These are phyloP conservation scores for Suillus plorans DNA, from an alignment of 768 basidiomycete species.

Conservation along the genomic window DNA sequence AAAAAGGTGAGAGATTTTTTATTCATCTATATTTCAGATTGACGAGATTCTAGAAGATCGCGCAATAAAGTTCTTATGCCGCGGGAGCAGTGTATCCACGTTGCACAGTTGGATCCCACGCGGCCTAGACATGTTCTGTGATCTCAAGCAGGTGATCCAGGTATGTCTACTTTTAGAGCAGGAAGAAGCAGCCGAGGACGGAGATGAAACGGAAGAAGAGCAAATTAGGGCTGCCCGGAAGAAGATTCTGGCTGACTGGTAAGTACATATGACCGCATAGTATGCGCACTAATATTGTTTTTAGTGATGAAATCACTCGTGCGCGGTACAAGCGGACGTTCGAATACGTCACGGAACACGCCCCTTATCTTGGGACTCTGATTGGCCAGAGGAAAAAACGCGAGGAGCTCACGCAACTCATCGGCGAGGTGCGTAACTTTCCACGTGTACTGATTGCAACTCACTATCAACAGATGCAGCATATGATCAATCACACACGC, in stretches of 20 bases:
- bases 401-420: not conserved
- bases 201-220: not conserved
- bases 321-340: not conserved
- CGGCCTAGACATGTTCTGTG: constrained; percentile 9
- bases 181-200: not conserved
- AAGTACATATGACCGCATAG: not conserved
- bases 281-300: not conserved
- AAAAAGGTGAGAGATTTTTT: not conserved
- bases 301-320: not conserved
- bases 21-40: not conserved
- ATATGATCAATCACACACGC: not conserved
- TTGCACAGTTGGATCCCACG: constrained; percentile 11
- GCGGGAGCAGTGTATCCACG: constrained; percentile 1
- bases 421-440: not conserved
- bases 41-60: not conserved
- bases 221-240: not conserved
- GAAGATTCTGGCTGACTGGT: constrained; percentile 1
- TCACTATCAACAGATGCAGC: constrained; percentile 2
- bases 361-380: not conserved
- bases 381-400: not conserved
- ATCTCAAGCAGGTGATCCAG: constrained; percentile 5
- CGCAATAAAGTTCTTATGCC: not conserved
- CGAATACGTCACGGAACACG: not conserved
- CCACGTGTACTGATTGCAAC: not conserved
- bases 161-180: constrained; percentile 6